Evolutionary conservation across 2,329 filamentous ascomycete genomes (phyloP).

Genomic region (Penicillium freii): DNA sequence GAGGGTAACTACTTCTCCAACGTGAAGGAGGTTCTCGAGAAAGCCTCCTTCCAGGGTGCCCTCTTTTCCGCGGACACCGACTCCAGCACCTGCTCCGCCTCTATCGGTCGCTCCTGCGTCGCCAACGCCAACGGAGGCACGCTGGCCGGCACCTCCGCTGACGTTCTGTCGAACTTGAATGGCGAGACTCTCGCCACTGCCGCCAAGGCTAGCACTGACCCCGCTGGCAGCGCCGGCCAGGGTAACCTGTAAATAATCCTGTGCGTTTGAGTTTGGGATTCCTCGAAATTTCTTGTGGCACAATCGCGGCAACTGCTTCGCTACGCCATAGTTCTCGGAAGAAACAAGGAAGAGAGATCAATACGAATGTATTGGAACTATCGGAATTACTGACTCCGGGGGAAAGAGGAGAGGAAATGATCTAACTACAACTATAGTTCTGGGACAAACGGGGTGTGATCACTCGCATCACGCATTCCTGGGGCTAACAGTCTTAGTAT

Average conservation of each 20-base stretch:
- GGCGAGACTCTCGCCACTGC: not conserved
- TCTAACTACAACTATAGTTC: not conserved
- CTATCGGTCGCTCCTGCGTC: constrained; percentile 6
- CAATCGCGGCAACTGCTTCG: not conserved
- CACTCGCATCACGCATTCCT: not conserved
- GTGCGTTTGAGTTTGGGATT: not conserved
- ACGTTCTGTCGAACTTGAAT: not conserved
- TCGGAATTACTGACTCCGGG: not conserved
- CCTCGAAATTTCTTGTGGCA: not conserved
- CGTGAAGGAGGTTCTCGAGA: not conserved
- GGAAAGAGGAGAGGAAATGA: not conserved
- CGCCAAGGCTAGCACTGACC: not conserved
- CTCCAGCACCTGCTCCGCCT: not conserved
- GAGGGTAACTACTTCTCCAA: constrained; percentile 7
- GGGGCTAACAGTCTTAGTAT: not conserved
- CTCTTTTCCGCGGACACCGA: not conserved
- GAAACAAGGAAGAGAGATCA: not conserved
- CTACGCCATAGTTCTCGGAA: not conserved
- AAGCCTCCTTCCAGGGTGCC: not conserved
- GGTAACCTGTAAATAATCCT: not conserved
- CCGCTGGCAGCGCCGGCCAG: constrained; percentile 6
- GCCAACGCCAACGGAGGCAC: constrained; percentile 1
- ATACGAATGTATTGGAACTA: not conserved
- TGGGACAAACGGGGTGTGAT: not conserved
- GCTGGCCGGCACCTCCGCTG: not conserved